Conservation (phyloP, 345 rosid species). For the Hypericum perforatum region DNA sequence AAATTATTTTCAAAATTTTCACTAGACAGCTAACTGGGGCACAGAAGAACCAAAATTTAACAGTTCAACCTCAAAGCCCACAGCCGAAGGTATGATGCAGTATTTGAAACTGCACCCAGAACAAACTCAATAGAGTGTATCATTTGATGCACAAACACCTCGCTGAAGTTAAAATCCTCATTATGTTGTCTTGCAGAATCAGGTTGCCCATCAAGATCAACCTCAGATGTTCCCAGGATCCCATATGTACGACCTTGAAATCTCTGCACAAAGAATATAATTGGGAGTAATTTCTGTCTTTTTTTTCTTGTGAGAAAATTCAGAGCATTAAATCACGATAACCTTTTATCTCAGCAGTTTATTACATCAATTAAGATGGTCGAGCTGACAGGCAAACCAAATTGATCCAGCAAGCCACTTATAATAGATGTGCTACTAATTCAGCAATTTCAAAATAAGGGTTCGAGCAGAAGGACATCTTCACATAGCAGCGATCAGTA, state of each 20-base stretch:
- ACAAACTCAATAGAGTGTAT: constrained; percentile 96
- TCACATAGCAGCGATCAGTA: no score
- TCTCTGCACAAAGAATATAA: constrained; percentile 33
- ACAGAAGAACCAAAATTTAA: background rate
- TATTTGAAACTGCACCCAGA: constrained; percentile 93
- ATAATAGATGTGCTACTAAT: no score
- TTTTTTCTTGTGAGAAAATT: no score
- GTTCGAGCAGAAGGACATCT: no score
- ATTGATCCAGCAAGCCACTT: no score
- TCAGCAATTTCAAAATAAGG: no score
- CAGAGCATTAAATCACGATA: no score
- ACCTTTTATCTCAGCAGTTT: no score
- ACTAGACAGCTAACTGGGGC: background rate
- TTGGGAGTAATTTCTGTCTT: no score
- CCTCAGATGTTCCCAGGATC: constrained; percentile 69
- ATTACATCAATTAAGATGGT: no score
- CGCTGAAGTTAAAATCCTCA: constrained; percentile 91
- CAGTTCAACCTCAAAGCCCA: constrained; percentile 83
- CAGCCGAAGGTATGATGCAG: constrained; percentile 97
- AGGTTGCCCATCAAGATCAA: constrained; percentile 66
- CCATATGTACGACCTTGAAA: constrained; percentile 94
- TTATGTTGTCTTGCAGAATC: constrained; percentile 66
- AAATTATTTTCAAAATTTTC: constrained; percentile 6
- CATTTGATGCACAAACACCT: constrained; percentile 98
- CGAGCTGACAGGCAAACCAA: no score